Percentiles rank a stretch among this genome's conserved stretches.
Conservation (phyloP, 495 filamentous ascomycete genomes). For the Aspergillus ellipticus region DNA sequence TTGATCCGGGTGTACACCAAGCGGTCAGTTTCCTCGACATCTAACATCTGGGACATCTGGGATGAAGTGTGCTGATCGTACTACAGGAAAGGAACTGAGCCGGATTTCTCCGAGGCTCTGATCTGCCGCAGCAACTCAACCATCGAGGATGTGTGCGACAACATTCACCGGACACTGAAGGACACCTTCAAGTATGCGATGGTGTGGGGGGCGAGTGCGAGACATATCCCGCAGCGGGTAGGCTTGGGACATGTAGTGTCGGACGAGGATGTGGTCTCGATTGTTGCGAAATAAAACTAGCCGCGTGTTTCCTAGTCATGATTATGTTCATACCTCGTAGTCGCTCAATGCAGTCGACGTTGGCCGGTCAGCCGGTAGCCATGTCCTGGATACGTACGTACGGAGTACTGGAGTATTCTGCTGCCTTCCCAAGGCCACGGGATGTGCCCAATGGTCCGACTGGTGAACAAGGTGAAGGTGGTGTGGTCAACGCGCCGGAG, state of each 20-base stretch:
- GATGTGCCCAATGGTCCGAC: no score
- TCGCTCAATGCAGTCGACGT: no score
- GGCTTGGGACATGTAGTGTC: slow-evolving; percentile 81
- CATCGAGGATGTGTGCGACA: slow-evolving; percentile 97
- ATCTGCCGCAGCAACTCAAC: slow-evolving; percentile 84
- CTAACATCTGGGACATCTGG: no score
- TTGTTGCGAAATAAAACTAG: slow-evolving; percentile 56
- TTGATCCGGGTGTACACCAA: slow-evolving; percentile 96
- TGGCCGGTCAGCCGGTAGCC: no score
- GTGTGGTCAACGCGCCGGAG: no score
- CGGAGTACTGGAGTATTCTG: no score
- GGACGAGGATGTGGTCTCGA: slow-evolving; percentile 97
- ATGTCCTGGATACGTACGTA: no score
- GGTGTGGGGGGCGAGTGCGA: slow-evolving; percentile 94
- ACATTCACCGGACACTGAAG: slow-evolving; percentile 90
- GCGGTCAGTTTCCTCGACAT: slow-evolving; percentile 48
- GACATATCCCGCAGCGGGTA: slow-evolving; percentile 92
- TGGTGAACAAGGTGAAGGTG: no score
- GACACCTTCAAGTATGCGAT: slow-evolving; percentile 98
- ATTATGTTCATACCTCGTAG: no score
- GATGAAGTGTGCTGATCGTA: slow-evolving; percentile 8
- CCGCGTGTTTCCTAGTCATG: not conserved
- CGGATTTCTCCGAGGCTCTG: slow-evolving; percentile 87
- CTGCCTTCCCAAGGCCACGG: no score
- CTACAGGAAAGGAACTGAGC: slow-evolving; percentile 75